phyloP scores from a whole-genome alignment of 768 basidiomycete genomes.

The Mycena galericulata region DNA sequence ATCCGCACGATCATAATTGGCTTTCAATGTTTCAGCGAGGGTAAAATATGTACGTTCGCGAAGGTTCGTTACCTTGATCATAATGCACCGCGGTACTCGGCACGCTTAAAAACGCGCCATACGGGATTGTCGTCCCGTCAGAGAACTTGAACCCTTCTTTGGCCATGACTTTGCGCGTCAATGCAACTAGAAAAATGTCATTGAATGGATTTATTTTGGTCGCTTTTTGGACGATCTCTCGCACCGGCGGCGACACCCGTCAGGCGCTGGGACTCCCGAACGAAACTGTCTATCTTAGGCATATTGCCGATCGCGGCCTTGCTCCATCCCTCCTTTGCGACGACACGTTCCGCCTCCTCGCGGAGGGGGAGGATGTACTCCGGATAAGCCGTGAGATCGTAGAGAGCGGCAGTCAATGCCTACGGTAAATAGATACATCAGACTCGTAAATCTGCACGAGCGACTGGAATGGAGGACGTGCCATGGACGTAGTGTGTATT shows the following conservation, averaged over 20 bases:
- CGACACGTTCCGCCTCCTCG: conserved; percentile 9
- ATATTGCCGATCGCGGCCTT: background rate
- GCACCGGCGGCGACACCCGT: no score
- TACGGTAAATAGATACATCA: no score
- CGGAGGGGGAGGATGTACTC: background rate
- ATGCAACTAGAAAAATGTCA: no score
- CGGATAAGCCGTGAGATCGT: no score
- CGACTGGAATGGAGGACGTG: background rate
- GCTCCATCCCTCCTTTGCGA: conserved; percentile 1
- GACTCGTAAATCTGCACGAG: background rate
- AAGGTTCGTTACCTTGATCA: conserved; percentile 50
- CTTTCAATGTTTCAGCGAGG: background rate
- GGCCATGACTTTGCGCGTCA: conserved; percentile 25
- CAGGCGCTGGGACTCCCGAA: conserved; percentile 4
- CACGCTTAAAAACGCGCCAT: conserved; percentile 41
- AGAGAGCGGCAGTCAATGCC: conserved; percentile 24
- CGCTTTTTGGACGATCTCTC: no score
- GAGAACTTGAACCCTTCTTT: conserved; percentile 51
- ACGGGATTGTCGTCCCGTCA: conserved; percentile 49
- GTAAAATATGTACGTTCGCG: conserved; percentile 9
- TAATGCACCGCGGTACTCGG: conserved; percentile 38
- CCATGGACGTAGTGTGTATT: background rate
- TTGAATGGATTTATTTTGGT: no score
- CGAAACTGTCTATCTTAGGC: conserved; percentile 16
- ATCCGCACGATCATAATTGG: background rate